Evolutionary conservation across 352 stramenopile species (phyloP).

Genomic region (Phytopythium aichiense): DNA sequence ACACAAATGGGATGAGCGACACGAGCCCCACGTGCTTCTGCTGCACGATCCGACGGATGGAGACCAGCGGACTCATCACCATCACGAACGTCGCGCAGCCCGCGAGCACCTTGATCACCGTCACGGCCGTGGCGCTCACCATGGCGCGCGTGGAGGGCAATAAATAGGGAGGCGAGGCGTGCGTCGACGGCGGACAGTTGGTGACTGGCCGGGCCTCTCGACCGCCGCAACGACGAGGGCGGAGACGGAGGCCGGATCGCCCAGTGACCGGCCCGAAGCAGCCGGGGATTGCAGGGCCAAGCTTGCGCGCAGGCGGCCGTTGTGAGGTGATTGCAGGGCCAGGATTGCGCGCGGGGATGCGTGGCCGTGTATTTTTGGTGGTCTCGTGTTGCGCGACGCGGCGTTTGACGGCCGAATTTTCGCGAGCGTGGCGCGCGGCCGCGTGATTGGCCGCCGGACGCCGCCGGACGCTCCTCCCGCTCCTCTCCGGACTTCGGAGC

Average conservation of each 20-base stretch:
- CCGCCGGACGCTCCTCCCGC: not conserved
- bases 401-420: not conserved
- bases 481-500: not conserved
- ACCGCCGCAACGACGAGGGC: too few species aligned
- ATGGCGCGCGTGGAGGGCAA: constrained; percentile 4
- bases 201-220: too few species aligned
- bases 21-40: constrained; percentile 22
- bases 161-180: not conserved
- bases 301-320: not conserved
- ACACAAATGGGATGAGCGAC: constrained; percentile 28
- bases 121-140: constrained; percentile 15
- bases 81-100: constrained; percentile 20
- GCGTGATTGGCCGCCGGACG: not conserved
- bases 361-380: constrained; percentile 1
- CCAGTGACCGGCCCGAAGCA: not conserved
- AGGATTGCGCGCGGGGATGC: not conserved
- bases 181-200: too few species aligned
- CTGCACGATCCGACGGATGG: constrained; percentile 24
- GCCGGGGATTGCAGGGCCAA: constrained; percentile 4
- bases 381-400: not conserved
- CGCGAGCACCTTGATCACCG: constrained; percentile 24
- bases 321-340: not conserved
- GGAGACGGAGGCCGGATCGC: too few species aligned
- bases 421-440: not conserved
- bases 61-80: constrained; percentile 23